Evolutionary conservation across 306 rosid genomes (phyloP), one percentile per base, ranked within the genome.

Genomic region (Vigna mungo): DNA sequence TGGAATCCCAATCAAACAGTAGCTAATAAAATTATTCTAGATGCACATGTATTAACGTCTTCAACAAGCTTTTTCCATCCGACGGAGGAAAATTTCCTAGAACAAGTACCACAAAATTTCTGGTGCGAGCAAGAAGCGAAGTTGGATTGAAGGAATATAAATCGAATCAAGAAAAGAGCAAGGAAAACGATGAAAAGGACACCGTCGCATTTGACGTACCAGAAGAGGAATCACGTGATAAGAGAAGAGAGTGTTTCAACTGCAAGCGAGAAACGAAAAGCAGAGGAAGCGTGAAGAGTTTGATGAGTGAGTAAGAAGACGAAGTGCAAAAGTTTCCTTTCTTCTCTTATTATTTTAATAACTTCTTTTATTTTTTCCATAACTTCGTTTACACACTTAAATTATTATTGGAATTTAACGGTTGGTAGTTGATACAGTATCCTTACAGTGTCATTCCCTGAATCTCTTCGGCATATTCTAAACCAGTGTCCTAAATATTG

Each of bases 231-330:
- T 21, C 20, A 7, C 62, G 37, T 23, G 13, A 41, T 2, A 12
- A 12, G 3, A 41, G 46, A 41, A 9, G 46, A 41, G 46, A 36
- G 41, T 36, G 41, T 36, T 36, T 36, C 41, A 6, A 36, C 41
- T 36, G 9, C 41, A 36, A 6, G 46, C 12, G 3, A 41, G 46
- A 41, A 41, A 41, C 12, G 34, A 4, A 18, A 25, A 21, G 18
- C 15, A 64, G 63, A 5, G 18, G 64, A 76, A 52, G 67, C 46
- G n/a, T 52, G 64, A 76, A 65, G 74, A 30, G n/a, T 52, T 52
- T 2, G 8, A 39, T 2, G 53, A 14, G 2, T 13, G 53, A 1
- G 15, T 1, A 48, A 1, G 16, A 44, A 44, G 44, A 9, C 10
- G 46, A 41, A 9, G 3, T 9, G 46, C 13, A 9, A 9, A 39